Conservation (phyloP, 2,329 filamentous ascomycete genomes). For the Cryoendolithus antarcticus region DNA sequence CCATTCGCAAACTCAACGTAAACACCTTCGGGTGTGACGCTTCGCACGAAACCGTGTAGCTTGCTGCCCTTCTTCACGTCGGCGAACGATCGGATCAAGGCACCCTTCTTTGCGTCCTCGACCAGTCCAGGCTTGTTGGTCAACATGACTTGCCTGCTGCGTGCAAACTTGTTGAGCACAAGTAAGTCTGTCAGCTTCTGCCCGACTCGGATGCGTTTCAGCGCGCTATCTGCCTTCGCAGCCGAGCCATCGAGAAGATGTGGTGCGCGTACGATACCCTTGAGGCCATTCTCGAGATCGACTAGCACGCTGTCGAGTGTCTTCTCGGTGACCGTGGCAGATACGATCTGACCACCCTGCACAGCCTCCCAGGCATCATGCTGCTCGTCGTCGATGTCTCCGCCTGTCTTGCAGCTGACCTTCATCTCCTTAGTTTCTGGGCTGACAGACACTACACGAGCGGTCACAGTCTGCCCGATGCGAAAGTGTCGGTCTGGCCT, state of each 20-base stretch:
- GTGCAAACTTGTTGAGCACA: slow-evolving; percentile 73
- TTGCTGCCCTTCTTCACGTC: slow-evolving; percentile 57
- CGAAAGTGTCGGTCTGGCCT: slow-evolving; percentile 85
- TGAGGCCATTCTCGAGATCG: slow-evolving; percentile 63
- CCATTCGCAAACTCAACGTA: slow-evolving; percentile 81
- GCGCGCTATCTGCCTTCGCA: slow-evolving; percentile 61
- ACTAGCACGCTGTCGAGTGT: slow-evolving; percentile 41
- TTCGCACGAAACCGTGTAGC: slow-evolving; percentile 70
- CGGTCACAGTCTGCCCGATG: slow-evolving; percentile 78
- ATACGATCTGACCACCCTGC: slow-evolving; percentile 60
- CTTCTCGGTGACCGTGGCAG: slow-evolving; percentile 50
- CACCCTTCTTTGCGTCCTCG: slow-evolving; percentile 58
- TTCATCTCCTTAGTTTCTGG: slow-evolving; percentile 58
- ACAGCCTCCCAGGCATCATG: slow-evolving; percentile 59
- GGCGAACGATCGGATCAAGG: slow-evolving; percentile 58
- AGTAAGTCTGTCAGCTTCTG: slow-evolving; percentile 73
- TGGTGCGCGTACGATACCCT: slow-evolving; percentile 61
- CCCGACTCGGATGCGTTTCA: slow-evolving; percentile 74
- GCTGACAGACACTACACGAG: slow-evolving; percentile 75
- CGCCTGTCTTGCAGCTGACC: slow-evolving; percentile 86
- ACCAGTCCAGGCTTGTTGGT: slow-evolving; percentile 76
- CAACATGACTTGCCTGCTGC: slow-evolving; percentile 61
- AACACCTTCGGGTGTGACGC: slow-evolving; percentile 66
- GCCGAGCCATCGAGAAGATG: slow-evolving; percentile 78
- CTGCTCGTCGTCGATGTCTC: slow-evolving; percentile 66